Evolutionary conservation across 148 eudicot species (phyloP).

Genomic region (Polygonum aviculare): DNA sequence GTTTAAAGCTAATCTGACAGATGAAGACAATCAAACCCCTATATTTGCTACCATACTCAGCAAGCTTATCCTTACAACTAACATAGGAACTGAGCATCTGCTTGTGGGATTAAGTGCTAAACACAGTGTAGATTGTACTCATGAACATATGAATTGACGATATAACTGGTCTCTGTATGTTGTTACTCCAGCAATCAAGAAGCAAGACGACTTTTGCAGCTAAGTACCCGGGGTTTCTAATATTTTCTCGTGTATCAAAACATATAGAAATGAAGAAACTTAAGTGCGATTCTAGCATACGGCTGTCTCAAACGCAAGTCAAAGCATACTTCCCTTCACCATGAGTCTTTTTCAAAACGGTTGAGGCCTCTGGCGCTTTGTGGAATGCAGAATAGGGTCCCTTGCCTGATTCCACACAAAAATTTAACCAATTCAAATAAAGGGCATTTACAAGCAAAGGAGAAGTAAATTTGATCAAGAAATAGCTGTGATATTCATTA

Average conservation of each 20-base stretch:
- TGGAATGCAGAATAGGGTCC: slow-evolving; percentile 72
- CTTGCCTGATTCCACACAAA: slow-evolving; percentile 38
- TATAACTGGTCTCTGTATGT: background rate
- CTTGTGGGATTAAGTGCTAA: too few relatives aligned
- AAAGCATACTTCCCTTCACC: background rate
- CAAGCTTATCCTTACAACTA: too few relatives aligned
- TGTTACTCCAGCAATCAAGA: background rate
- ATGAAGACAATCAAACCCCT: too few relatives aligned
- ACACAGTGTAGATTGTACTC: too few relatives aligned
- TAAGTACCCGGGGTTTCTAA: background rate
- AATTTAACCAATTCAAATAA: background rate
- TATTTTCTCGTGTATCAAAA: background rate
- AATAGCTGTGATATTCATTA: background rate
- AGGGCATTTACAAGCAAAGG: background rate
- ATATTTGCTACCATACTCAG: too few relatives aligned
- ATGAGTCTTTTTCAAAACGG: slow-evolving; percentile 18
- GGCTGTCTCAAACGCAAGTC: background rate
- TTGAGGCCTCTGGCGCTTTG: slow-evolving; percentile 75
- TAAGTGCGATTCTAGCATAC: background rate
- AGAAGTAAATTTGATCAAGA: background rate
- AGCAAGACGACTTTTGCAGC: background rate
- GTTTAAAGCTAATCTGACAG: too few relatives aligned
- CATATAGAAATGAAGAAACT: background rate
- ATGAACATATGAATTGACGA: background rate
- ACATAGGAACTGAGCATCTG: too few relatives aligned